Conservation (phyloP, 2,329 filamentous ascomycete species). For the Aspergillus brasiliensis region DNA sequence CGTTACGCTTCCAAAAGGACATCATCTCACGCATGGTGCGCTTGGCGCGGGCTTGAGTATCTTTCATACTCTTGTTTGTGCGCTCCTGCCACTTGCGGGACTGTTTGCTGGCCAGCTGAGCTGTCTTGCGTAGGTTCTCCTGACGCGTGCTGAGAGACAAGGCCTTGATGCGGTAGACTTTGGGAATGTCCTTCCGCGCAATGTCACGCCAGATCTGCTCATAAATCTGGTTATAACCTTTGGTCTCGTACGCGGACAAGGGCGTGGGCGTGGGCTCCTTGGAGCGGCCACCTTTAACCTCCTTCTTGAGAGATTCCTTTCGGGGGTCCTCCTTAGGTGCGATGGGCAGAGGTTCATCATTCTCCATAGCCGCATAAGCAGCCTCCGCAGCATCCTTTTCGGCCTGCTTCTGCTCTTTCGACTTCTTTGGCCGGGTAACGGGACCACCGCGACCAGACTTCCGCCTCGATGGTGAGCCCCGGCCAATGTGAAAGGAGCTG, state of each 20-base stretch:
- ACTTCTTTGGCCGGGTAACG: constrained; percentile 77
- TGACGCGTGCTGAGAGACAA: constrained; percentile 83
- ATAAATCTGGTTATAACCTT: constrained; percentile 95
- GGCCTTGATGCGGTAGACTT: constrained; percentile 84
- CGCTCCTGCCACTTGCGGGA: constrained; percentile 95
- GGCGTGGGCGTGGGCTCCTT: constrained; percentile 51
- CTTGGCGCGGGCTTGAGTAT: constrained; percentile 94
- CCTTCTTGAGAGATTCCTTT: constrained; percentile 47
- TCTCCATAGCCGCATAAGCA: constrained; percentile 71
- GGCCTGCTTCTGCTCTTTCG: constrained; percentile 71
- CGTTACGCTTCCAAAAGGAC: constrained; percentile 98
- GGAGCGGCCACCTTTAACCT: constrained; percentile 41
- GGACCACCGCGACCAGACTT: constrained; percentile 56
- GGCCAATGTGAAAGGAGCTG: constrained; percentile 75
- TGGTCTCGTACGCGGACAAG: constrained; percentile 74
- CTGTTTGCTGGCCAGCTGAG: constrained; percentile 94
- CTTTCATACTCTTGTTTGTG: constrained; percentile 98
- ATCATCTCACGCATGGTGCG: constrained; percentile 99
- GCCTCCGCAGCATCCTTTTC: constrained; percentile 79
- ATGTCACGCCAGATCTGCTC: constrained; percentile 97
- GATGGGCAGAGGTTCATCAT: constrained; percentile 50
- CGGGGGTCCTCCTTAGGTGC: constrained; percentile 60
- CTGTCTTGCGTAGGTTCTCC: constrained; percentile 97
- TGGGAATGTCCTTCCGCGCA: constrained; percentile 88
- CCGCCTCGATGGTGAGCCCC: constrained; percentile 55